Evolutionary conservation across 2,329 filamentous ascomycete genomes (phyloP).

Genomic region (Cadophora sp.): DNA sequence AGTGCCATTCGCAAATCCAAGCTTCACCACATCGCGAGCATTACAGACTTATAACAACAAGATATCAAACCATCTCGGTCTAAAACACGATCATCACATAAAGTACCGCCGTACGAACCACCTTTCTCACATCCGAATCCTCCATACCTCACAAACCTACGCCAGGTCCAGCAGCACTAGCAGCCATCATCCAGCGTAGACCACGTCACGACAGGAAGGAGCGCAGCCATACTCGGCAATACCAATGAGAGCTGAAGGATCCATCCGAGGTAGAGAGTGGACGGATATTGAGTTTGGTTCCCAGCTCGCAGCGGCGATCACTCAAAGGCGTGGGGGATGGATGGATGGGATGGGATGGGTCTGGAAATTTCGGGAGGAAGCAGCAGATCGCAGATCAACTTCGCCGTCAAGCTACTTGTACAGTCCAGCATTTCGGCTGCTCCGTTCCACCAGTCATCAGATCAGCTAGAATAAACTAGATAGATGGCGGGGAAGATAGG

Average conservation of each 20-base stretch:
- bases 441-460: background rate
- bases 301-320: background rate
- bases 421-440: background rate
- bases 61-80: background rate
- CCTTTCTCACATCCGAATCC: background rate
- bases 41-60: background rate
- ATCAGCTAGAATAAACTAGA: no score
- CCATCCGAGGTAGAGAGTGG: background rate
- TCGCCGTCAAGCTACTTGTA: background rate
- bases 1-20: background rate
- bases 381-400: constrained; percentile 1
- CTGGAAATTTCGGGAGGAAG: no score
- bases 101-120: background rate
- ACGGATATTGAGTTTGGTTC: background rate
- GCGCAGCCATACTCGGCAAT: background rate
- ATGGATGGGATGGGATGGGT: no score
- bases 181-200: background rate
- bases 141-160: background rate
- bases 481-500: background rate
- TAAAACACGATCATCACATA: background rate
- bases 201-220: background rate
- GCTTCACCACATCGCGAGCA: background rate
- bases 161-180: background rate
- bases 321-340: background rate
- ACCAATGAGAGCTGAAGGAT: background rate